Base-by-base conservation (phyloP, 108 stramenopile genomes). In the Fistulifera pelliculosa region DNA sequence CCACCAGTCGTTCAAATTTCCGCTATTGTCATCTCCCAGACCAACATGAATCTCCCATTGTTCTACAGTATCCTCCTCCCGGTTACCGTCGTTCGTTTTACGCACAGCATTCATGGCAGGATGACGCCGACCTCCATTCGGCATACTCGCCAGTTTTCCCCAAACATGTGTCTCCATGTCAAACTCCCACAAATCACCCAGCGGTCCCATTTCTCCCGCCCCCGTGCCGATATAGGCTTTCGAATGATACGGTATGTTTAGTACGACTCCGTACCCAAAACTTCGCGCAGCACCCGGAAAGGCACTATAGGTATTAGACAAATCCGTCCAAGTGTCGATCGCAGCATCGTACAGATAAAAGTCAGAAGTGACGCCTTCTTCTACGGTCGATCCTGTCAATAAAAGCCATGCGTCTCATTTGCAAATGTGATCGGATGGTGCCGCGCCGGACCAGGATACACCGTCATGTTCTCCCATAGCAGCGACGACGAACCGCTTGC, bases 391-490 rank as follows among this genome's bases (percentile, higher is more conserved):
- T 54, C 67, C 67, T 1, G 53, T 41, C n/a, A 68, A 23, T 0
- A 62, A 13, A 68, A 68, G 24, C 61, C 67, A 54, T 68, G 67
- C 2, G 67, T 68, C 5, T 53, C 61, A 40, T 68, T 68, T 24
- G 67, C 61, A 57, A 68, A 68, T 15, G 61, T 62, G 13, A 68
- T 62, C 2, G 67, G 67, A 55, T 68, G 67, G 38, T 68, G 67
- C 12, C 67, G 52, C 15, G 60, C 61, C 31, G 31, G 31, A 6
- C 31, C 25, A 18, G 56, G 56, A 38, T 39, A 47, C 11, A 0
- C 45, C 8, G 43, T 27, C 22, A 28, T 21, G 0, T 19, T 1
- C 15, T 58, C 57, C 57, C 57, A 58, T 21, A 5, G 5, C 44
- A 47, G n/a, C n/a, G n/a, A n/a, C n/a, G n/a, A 35, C 8, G 8